Base-by-base conservation (phyloP, 805 yeast genomes). In the Spathaspora girioi region DNA sequence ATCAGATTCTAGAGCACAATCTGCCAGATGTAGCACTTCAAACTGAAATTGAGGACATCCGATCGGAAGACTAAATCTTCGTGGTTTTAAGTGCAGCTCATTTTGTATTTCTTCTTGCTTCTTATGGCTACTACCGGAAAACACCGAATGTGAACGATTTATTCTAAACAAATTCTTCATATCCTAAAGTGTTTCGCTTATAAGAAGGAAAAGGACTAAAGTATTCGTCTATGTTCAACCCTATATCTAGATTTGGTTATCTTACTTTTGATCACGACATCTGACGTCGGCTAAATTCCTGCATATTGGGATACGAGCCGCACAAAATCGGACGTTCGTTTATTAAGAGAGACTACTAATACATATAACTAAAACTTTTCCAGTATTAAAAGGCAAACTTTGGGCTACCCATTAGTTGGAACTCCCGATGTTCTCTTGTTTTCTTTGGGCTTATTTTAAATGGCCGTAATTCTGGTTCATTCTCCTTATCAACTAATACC, bases 361-460 rank as follows among this genome's bases (percentile, higher is more conserved):
- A 23, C 26, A 23, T 23, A 23, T 23, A 4, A 23, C 6, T 4
- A 23, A 23, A 23, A 23, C 26, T 23, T 3, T 23, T 23, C 6
- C 6, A 23, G 26, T 23, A 6, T n/a, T 35, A 35, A 4, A 12
- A 3, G 8, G 15, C 15, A 35, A 35, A 35, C 14, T 10, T 18
- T 7, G 44, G 44, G 18, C 44, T 42, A 3, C 18, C 44, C n/a
- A 12, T 14, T 12, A 42, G 15, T 17, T 12, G 26, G 9, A 35
- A 14, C 2, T 35, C 40, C 8, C 35, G 35, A 10, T 11, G 35
- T 5, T 35, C 18, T 35, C 47, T 47, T 15, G 54, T 51, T 43
- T 56, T 54, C 46, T 55, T 60, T 3, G 63, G 64, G 44, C 63
- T 57, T 18, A 61, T 60, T 41, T 61, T 60, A 50, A 63, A 63